These are phyloP conservation scores for Leishmania arabica DNA, from an alignment of 208 protist species.

Conservation along the genomic window DNA sequence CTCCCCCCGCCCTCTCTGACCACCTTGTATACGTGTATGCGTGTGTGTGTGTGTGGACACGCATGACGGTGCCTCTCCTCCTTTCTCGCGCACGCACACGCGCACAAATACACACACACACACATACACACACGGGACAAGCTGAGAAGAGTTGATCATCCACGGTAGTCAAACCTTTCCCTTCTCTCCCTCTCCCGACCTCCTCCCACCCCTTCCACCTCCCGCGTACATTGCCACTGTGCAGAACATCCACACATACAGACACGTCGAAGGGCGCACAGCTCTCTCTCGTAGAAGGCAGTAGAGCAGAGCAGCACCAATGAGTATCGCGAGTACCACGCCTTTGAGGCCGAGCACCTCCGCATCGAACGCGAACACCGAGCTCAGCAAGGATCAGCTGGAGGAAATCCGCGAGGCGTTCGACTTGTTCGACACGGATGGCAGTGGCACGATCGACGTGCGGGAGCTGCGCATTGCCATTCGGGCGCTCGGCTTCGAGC, in stretches of 20 bases:
- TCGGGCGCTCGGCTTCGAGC: constrained; percentile 95
- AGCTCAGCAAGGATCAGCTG: constrained; percentile 82
- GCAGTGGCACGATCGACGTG: constrained; percentile 92
- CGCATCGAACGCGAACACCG: constrained; percentile 16
- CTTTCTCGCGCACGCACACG: neutral
- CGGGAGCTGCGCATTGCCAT: constrained; percentile 95
- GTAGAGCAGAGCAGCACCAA: neutral
- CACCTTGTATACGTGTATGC: neutral
- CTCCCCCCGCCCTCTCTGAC: neutral
- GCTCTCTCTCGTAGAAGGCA: neutral
- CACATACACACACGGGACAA: neutral
- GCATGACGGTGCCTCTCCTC: neutral
- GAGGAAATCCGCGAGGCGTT: constrained; percentile 97
- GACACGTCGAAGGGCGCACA: constrained; percentile 5
- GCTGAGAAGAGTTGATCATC: neutral
- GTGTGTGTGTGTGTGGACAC: neutral
- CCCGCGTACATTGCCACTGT: neutral
- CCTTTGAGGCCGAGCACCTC: constrained; percentile 1
- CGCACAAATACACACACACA: too few species aligned
- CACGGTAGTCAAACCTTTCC: neutral
- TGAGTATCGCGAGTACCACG: constrained; percentile 1
- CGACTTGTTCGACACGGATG: constrained; percentile 97
- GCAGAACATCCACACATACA: constrained; percentile 7
- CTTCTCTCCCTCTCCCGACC: neutral
- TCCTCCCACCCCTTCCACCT: too few species aligned